Conservation (phyloP, 75 land plant species). For the Pinus taeda region DNA sequence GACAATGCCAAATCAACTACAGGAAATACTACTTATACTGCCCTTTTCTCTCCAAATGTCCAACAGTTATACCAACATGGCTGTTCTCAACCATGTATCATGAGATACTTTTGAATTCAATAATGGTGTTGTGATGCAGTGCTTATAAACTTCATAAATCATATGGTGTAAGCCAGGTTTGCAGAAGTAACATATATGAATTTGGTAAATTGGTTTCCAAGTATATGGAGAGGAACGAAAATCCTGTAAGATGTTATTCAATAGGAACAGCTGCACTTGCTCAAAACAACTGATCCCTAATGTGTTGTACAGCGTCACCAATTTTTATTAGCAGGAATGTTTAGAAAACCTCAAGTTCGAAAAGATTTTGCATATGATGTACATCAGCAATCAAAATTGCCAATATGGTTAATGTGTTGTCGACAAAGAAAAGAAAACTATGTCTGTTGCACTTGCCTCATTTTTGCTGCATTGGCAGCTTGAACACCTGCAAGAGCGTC, state of each 20-base stretch:
- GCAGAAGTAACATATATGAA: no score
- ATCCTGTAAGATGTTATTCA: background rate
- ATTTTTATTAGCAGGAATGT: background rate
- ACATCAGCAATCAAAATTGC: background rate
- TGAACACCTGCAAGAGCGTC: slow-evolving; percentile 95
- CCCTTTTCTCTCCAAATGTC: no score
- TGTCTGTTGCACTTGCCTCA: slow-evolving; percentile 54
- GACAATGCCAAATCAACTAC: no score
- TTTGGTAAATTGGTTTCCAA: no score
- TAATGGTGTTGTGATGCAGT: no score
- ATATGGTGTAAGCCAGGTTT: no score
- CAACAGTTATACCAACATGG: no score
- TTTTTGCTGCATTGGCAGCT: slow-evolving; percentile 93
- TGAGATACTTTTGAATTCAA: no score
- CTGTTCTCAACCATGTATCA: no score
- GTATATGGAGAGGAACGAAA: no score
- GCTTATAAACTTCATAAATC: no score
- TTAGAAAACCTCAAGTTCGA: background rate
- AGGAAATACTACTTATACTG: no score
- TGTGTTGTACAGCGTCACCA: background rate
- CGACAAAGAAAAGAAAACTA: background rate
- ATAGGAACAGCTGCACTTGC: background rate
- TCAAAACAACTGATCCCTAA: background rate
- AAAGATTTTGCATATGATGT: background rate
- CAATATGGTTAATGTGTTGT: background rate